Evolutionary conservation across 1,139 yeast genomes (phyloP).

Genomic region (Sugiyamaella castrensis): DNA sequence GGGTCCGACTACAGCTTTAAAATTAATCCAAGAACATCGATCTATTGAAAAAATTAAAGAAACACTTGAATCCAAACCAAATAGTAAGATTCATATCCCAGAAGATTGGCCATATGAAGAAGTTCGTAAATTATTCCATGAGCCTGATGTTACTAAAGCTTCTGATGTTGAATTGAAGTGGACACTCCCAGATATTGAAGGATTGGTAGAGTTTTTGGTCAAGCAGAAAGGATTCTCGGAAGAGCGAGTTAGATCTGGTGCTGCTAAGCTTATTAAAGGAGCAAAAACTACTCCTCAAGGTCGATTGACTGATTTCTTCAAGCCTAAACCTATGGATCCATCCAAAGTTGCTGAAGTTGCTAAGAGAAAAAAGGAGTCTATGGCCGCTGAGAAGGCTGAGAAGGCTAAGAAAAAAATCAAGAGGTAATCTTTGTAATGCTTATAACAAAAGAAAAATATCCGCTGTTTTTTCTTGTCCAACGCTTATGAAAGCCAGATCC

Average conservation of each 20-base stretch:
- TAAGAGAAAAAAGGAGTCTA: slow-evolving; percentile 29
- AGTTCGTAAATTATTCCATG: slow-evolving; percentile 76
- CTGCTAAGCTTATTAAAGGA: slow-evolving; percentile 79
- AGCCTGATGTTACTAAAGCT: slow-evolving; percentile 73
- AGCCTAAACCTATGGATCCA: slow-evolving; percentile 53
- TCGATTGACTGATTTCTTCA: slow-evolving; percentile 87
- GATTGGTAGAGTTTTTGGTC: slow-evolving; percentile 68
- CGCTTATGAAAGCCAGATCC: too few relatives aligned
- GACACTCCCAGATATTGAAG: slow-evolving; percentile 71
- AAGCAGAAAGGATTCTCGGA: slow-evolving; percentile 83
- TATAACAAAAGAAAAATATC: too few relatives aligned
- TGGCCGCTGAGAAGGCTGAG: slow-evolving; percentile 23
- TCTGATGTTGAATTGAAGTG: slow-evolving; percentile 61
- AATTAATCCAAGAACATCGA: slow-evolving; percentile 81
- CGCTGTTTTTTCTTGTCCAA: too few relatives aligned
- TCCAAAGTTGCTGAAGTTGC: slow-evolving; percentile 28
- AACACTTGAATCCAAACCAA: slow-evolving; percentile 56
- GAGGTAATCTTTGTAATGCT: neutral
- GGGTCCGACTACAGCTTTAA: slow-evolving; percentile 92
- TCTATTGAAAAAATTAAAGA: slow-evolving; percentile 75
- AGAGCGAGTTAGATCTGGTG: slow-evolving; percentile 85
- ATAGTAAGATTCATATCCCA: slow-evolving; percentile 76
- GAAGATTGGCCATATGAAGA: slow-evolving; percentile 93
- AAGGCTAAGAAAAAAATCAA: slow-evolving; percentile 13
- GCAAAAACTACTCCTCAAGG: slow-evolving; percentile 86